phyloP scores from a whole-genome alignment of 768 basidiomycete species.

The Lactarius pseudohatsudake region DNA sequence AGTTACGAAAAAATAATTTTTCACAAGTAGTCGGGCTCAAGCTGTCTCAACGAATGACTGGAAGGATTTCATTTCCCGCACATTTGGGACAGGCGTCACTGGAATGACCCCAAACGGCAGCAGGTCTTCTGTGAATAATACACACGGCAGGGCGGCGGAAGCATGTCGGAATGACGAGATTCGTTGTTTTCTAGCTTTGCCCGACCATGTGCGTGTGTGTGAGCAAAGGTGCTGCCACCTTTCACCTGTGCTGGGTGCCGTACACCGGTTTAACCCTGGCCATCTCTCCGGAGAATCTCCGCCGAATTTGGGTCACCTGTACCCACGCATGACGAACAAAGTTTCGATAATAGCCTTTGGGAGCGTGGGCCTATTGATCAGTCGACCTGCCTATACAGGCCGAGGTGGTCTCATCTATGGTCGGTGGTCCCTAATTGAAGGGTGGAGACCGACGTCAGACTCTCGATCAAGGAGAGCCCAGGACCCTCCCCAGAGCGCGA shows the following conservation, averaged over 20 bases:
- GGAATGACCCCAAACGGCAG: slow-evolving; percentile 17
- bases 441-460: slow-evolving; percentile 24
- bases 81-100: slow-evolving; percentile 10
- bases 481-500: slow-evolving; percentile 21
- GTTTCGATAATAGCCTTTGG: slow-evolving; percentile 13
- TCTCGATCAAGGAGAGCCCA: slow-evolving; percentile 22
- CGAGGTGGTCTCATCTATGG: slow-evolving; percentile 7
- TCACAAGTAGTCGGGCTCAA: not conserved
- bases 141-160: slow-evolving; percentile 23
- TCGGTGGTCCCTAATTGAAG: slow-evolving; percentile 6
- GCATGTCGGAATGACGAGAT: slow-evolving; percentile 22
- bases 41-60: slow-evolving; percentile 10
- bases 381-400: slow-evolving; percentile 23
- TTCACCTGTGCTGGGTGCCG: slow-evolving; percentile 10
- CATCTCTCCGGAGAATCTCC: slow-evolving; percentile 13
- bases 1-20: slow-evolving; percentile 17
- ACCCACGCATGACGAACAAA: slow-evolving; percentile 19
- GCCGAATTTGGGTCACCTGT: slow-evolving; percentile 16
- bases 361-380: slow-evolving; percentile 20
- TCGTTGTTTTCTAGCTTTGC: slow-evolving; percentile 13
- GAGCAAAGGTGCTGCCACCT: slow-evolving; percentile 2
- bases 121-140: slow-evolving; percentile 22
- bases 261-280: slow-evolving; percentile 4
- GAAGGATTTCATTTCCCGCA: slow-evolving; percentile 20
- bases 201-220: slow-evolving; percentile 2